phyloP scores from a whole-genome alignment of 768 basidiomycete genomes.

The Pisolithus marmoratus region DNA sequence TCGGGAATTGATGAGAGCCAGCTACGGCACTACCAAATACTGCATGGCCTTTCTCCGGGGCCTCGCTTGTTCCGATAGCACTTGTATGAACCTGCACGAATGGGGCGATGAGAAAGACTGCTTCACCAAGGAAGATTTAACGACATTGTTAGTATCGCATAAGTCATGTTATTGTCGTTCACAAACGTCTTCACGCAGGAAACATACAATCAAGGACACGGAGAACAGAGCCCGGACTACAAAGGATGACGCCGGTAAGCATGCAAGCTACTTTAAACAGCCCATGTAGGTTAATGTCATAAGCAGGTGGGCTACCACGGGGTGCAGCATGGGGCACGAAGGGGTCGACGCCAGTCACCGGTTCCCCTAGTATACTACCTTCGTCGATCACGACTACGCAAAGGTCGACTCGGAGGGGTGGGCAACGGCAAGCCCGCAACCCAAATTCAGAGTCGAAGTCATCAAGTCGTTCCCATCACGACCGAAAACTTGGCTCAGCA shows the following conservation, averaged over 20 bases:
- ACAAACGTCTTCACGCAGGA: slow-evolving; percentile 38
- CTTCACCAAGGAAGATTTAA: slow-evolving; percentile 93
- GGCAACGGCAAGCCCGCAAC: slow-evolving; percentile 44
- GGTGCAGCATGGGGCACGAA: slow-evolving; percentile 60
- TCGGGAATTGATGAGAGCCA: slow-evolving; percentile 85
- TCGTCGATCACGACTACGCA: slow-evolving; percentile 18
- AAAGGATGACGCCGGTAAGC: slow-evolving; percentile 55
- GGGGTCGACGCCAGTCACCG: slow-evolving; percentile 17
- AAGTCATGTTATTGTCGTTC: neutral
- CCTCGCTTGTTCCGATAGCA: slow-evolving; percentile 75
- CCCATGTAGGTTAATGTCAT: slow-evolving; percentile 7
- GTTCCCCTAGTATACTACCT: slow-evolving; percentile 11
- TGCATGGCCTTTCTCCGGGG: slow-evolving; percentile 94
- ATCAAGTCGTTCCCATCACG: slow-evolving; percentile 32
- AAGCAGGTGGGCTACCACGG: slow-evolving; percentile 53
- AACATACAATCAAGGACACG: slow-evolving; percentile 89
- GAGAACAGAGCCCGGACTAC: slow-evolving; percentile 57
- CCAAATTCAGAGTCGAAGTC: slow-evolving; percentile 32
- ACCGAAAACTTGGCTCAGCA: slow-evolving; percentile 36
- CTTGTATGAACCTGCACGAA: slow-evolving; percentile 93
- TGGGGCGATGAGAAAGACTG: slow-evolving; percentile 99
- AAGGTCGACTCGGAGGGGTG: slow-evolving; percentile 40
- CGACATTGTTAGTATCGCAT: slow-evolving; percentile 64
- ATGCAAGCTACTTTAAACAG: neutral
- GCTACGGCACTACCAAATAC: slow-evolving; percentile 95